phyloP scores from a whole-genome alignment of 352 stramenopile species.

The Elongisporangium senticosum region DNA sequence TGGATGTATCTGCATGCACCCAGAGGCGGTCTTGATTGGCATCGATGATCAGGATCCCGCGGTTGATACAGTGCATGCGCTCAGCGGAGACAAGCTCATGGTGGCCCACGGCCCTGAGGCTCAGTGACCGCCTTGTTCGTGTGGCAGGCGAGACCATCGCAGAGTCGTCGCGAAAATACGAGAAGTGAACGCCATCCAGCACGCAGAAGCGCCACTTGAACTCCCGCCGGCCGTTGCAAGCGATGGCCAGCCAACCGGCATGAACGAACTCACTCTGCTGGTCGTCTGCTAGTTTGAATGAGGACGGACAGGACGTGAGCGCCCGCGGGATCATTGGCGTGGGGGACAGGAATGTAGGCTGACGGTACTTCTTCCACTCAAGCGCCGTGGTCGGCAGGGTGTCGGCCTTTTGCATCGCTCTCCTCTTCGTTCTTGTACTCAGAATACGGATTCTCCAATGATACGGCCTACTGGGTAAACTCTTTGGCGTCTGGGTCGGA shows the following conservation, averaged over 20 bases:
- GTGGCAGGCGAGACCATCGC: background rate
- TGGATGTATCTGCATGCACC: conserved; percentile 28
- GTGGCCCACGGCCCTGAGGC: conserved; percentile 7
- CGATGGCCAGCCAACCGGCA: conserved; percentile 32
- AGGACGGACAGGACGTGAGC: conserved; percentile 5
- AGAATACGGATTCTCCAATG: background rate
- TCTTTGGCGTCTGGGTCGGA: background rate
- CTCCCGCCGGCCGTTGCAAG: conserved; percentile 18
- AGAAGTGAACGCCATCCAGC: conserved; percentile 26
- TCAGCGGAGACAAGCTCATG: conserved; percentile 22
- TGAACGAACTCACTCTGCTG: conserved; percentile 9
- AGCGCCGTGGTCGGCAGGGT: conserved; percentile 15
- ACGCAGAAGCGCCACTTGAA: conserved; percentile 41
- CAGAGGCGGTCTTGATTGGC: conserved; percentile 20
- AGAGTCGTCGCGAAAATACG: conserved; percentile 17
- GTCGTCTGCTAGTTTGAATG: conserved; percentile 6
- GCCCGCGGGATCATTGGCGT: background rate
- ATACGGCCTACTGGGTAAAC: background rate
- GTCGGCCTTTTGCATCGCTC: conserved; percentile 13
- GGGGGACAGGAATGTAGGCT: background rate
- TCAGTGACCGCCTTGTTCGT: background rate
- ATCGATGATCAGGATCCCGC: conserved; percentile 29
- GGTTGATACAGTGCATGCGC: conserved; percentile 37
- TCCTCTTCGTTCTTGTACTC: background rate
- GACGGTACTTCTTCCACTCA: conserved; percentile 6